Evolutionary conservation across 2,329 filamentous ascomycete genomes (phyloP).

Genomic region (Penicillium occitanis): DNA sequence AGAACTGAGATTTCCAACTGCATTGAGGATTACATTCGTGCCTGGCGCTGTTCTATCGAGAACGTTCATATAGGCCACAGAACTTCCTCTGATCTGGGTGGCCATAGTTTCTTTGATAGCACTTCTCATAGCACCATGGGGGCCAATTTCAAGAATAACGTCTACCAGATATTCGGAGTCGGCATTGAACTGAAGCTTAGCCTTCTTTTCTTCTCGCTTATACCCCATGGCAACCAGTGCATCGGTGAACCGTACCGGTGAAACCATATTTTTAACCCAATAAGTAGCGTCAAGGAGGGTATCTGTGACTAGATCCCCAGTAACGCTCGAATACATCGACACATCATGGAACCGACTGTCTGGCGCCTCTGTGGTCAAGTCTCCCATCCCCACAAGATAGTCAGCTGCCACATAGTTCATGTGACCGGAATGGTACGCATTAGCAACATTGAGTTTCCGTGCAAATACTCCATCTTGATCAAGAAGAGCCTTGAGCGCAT

Average conservation of each 20-base stretch:
- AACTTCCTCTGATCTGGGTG: constrained; percentile 15
- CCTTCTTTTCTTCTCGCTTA: constrained; percentile 1
- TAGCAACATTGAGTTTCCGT: constrained; percentile 32
- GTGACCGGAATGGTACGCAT: constrained; percentile 35
- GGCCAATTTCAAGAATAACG: constrained; percentile 34
- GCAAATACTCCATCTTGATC: constrained; percentile 29
- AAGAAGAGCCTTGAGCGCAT: constrained; percentile 26
- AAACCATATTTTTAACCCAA: constrained; percentile 36
- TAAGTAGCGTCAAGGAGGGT: constrained; percentile 26
- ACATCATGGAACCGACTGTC: constrained; percentile 23
- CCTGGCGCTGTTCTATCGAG: constrained; percentile 29
- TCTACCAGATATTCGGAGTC: constrained; percentile 19
- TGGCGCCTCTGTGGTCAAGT: constrained; percentile 20
- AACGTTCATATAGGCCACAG: constrained; percentile 28
- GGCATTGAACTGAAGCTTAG: constrained; percentile 14
- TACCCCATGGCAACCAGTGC: constrained; percentile 25
- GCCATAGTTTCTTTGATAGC: constrained; percentile 31
- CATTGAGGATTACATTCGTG: constrained; percentile 24
- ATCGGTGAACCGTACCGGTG: constrained; percentile 31
- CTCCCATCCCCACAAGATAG: constrained; percentile 29
- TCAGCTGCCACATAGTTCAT: constrained; percentile 29
- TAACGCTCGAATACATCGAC: constrained; percentile 31
- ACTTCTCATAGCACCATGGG: constrained; percentile 33
- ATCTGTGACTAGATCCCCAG: constrained; percentile 24
- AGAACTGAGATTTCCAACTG: constrained; percentile 26